Evolutionary conservation across 495 filamentous ascomycete species (phyloP).

Genomic region (Podospora australis): DNA sequence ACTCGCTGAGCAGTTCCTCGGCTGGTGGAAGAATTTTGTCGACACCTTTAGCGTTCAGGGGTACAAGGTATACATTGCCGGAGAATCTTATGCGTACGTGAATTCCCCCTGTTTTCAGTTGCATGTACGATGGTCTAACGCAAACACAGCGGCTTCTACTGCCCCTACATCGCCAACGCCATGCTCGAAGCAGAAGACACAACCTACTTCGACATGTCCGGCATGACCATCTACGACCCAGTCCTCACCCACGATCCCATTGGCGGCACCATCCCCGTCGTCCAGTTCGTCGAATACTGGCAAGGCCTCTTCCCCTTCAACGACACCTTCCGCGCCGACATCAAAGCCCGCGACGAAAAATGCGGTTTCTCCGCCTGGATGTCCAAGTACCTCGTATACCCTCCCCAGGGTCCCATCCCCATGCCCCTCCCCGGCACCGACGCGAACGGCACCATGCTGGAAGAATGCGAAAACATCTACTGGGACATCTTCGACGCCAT

Average conservation of each 20-base stretch:
- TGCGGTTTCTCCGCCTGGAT: constrained; percentile 65
- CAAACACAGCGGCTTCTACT: constrained; percentile 52
- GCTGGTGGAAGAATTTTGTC: constrained; percentile 65
- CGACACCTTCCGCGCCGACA: constrained; percentile 52
- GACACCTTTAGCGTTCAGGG: constrained; percentile 58
- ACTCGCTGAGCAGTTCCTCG: constrained; percentile 60
- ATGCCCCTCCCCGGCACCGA: constrained; percentile 20
- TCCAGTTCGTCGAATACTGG: constrained; percentile 60
- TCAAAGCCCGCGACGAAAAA: constrained; percentile 47
- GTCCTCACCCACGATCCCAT: constrained; percentile 47
- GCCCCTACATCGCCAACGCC: constrained; percentile 70
- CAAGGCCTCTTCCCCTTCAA: constrained; percentile 57
- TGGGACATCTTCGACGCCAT: constrained; percentile 50
- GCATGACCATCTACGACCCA: constrained; percentile 66
- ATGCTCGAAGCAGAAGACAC: constrained; percentile 66
- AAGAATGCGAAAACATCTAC: constrained; percentile 39
- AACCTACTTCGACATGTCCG: constrained; percentile 59
- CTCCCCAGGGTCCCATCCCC: constrained; percentile 56
- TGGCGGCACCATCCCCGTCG: constrained; percentile 48
- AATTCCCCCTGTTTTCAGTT: not conserved
- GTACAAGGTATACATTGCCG: constrained; percentile 61
- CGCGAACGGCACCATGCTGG: constrained; percentile 11
- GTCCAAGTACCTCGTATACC: constrained; percentile 57
- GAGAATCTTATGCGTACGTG: constrained; percentile 58
- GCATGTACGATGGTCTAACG: not conserved